phyloP scores from a whole-genome alignment of 2,329 filamentous ascomycete genomes.

The Penicillium digitatum region DNA sequence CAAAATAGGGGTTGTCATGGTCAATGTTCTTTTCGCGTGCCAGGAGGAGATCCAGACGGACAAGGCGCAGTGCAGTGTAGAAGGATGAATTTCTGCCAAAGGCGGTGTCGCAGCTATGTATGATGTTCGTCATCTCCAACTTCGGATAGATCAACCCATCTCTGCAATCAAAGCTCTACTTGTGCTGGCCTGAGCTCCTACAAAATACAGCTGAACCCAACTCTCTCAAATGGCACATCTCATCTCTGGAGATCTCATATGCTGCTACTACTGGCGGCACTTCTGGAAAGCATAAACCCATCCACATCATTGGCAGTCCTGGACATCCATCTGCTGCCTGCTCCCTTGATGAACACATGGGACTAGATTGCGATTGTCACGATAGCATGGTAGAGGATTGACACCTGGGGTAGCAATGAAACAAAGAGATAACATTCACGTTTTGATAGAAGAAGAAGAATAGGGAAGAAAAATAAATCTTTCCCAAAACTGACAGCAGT shows the following conservation, averaged over 20 bases:
- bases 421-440: neutral
- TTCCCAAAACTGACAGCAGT: neutral
- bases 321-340: neutral
- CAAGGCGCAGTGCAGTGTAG: neutral
- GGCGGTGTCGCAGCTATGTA: conserved; percentile 10
- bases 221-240: neutral
- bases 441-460: neutral
- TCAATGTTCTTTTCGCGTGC: neutral
- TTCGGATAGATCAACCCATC: neutral
- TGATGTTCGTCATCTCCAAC: neutral
- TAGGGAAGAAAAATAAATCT: neutral
- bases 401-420: neutral
- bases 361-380: neutral
- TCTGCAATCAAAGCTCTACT: neutral
- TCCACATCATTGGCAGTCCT: neutral
- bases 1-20: conserved; percentile 15
- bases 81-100: conserved; percentile 27
- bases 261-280: neutral
- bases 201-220: neutral
- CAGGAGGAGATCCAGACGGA: neutral
- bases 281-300: neutral
- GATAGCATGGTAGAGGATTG: neutral
- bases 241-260: neutral
- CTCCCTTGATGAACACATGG: neutral
- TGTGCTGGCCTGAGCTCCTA: neutral